phyloP scores from a whole-genome alignment of 2,329 filamentous ascomycete species.

The Cladobotryum protrusum region DNA sequence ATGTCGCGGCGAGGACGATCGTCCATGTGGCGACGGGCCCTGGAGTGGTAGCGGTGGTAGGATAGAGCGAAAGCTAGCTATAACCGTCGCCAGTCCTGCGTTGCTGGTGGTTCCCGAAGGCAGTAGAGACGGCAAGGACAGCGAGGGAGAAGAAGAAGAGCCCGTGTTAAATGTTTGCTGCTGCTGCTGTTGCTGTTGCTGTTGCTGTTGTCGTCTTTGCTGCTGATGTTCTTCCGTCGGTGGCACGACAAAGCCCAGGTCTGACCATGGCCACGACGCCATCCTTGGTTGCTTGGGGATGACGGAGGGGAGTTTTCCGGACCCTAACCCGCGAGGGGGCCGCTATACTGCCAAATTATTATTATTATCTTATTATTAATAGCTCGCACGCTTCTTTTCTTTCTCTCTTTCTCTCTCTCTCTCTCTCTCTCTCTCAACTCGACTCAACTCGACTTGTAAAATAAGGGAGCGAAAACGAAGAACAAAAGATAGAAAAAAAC shows the following conservation, averaged over 20 bases:
- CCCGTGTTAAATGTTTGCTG: background rate
- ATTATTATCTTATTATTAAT: too few relatives aligned
- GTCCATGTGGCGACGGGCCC: conserved; percentile 10
- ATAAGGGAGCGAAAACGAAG: background rate
- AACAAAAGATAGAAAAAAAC: background rate
- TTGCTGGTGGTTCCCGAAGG: background rate
- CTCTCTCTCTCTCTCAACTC: too few relatives aligned
- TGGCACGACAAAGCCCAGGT: background rate
- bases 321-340: too few relatives aligned
- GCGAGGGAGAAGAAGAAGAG: background rate
- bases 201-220: background rate
- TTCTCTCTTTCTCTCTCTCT: too few relatives aligned
- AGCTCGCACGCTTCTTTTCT: too few relatives aligned
- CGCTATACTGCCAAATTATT: too few relatives aligned
- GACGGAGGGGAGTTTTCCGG: too few relatives aligned
- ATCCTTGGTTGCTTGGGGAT: too few relatives aligned
- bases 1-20: conserved; percentile 14
- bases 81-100: background rate
- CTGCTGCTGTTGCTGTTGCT: background rate
- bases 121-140: background rate
- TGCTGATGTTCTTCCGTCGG: background rate
- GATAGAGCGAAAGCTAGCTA: background rate
- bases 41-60: conserved; percentile 10
- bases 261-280: background rate
- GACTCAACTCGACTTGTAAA: too few relatives aligned